These are phyloP conservation scores for Hamigera avellanea DNA, from an alignment of 495 filamentous ascomycete genomes.

Conservation along the genomic window DNA sequence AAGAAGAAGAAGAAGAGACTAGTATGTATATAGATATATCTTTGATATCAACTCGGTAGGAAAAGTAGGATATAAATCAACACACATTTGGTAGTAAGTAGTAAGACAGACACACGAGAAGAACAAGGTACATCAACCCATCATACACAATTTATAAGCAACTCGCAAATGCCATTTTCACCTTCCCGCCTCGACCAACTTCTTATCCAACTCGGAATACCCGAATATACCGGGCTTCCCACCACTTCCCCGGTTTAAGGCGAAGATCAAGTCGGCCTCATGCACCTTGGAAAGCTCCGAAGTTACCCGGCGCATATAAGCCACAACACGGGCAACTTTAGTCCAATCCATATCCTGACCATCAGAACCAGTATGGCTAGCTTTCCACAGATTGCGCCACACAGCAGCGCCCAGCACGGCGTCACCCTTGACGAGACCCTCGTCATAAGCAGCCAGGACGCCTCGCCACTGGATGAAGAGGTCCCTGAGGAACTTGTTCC, in stretches of 20 bases:
- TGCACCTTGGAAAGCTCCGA: constrained; percentile 48
- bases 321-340: constrained; percentile 60
- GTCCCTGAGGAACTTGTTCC: constrained; percentile 85
- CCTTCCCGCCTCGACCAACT: constrained; percentile 19
- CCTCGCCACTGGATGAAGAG: constrained; percentile 88
- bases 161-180: too few relatives aligned
- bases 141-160: too few relatives aligned
- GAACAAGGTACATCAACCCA: too few relatives aligned
- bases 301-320: constrained; percentile 63
- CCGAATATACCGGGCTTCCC: constrained; percentile 24
- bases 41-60: too few relatives aligned
- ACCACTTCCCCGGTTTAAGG: constrained; percentile 10
- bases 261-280: constrained; percentile 43
- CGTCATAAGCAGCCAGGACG: constrained; percentile 71
- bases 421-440: constrained; percentile 73
- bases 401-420: constrained; percentile 77
- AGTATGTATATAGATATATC: too few relatives aligned
- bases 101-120: too few relatives aligned
- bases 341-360: constrained; percentile 57
- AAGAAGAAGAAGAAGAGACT: too few relatives aligned
- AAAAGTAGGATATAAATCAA: too few relatives aligned
- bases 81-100: too few relatives aligned
- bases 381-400: constrained; percentile 90
- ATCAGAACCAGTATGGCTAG: constrained; percentile 27
- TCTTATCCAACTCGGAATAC: constrained; percentile 20